phyloP scores from a whole-genome alignment of 352 stramenopile genomes.

The Pythium dissotocum region DNA sequence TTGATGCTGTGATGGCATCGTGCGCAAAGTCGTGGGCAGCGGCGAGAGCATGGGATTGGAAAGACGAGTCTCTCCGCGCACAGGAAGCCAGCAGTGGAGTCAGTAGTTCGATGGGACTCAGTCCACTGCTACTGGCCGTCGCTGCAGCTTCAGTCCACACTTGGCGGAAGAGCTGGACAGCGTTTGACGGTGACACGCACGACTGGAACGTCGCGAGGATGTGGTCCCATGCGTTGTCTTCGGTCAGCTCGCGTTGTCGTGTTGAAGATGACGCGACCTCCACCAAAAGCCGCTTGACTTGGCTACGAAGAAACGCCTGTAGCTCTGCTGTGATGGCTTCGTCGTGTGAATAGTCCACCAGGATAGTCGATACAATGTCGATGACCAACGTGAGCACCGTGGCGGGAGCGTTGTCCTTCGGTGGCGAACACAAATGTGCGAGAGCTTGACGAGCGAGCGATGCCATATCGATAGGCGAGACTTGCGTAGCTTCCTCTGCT shows the following conservation, averaged over 20 bases:
- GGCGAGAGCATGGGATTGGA: conserved; percentile 28
- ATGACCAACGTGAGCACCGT: neutral
- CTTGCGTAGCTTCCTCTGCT: neutral
- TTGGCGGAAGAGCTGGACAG: conserved; percentile 17
- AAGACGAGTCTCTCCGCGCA: conserved; percentile 12
- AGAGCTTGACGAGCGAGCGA: neutral
- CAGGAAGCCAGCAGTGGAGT: conserved; percentile 19
- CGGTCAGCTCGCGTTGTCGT: too few relatives aligned
- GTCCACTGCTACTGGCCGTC: neutral
- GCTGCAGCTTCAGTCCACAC: conserved; percentile 8
- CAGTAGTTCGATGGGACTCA: conserved; percentile 9
- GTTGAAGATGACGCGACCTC: neutral
- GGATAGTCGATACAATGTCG: neutral
- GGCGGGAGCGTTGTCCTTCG: neutral
- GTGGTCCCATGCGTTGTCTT: conserved; percentile 3
- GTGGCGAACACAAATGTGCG: neutral
- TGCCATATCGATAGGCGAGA: neutral
- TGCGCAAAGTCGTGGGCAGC: conserved; percentile 38
- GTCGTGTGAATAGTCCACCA: neutral
- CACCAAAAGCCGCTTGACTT: conserved; percentile 2
- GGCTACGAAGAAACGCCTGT: conserved; percentile 6
- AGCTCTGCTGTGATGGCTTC: neutral
- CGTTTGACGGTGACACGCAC: conserved; percentile 14
- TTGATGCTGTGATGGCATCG: conserved; percentile 27
- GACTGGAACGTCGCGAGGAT: conserved; percentile 27